A percentile compares a stretch with the other conserved stretches of the same genome.
These are phyloP conservation scores for Flaveria sonorensis DNA, from an alignment of 129 eudicot genomes.

Conservation along the genomic window DNA sequence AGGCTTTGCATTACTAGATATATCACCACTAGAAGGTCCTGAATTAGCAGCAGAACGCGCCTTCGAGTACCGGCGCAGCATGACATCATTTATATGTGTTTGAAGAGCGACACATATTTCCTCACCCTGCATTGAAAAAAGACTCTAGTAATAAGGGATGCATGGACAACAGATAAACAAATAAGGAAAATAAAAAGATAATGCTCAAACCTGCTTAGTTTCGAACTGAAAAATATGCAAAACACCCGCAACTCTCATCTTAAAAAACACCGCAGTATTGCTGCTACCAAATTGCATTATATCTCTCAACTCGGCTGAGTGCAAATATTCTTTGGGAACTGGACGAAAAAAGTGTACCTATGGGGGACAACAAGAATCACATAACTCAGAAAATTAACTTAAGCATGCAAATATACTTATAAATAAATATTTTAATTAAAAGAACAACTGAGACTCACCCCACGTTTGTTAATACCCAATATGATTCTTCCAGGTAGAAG, in stretches of 20 bases:
- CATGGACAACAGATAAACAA: background rate
- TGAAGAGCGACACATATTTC: conserved; percentile 99
- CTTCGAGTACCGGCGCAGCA: conserved; percentile 96
- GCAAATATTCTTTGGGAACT: conserved; percentile 94
- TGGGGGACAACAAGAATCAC: conserved; percentile 13
- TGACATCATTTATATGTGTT: conserved; percentile 97
- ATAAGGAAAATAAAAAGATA: background rate
- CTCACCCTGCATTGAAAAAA: conserved; percentile 68
- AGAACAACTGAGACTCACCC: conserved; percentile 52
- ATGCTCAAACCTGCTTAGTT: conserved; percentile 77
- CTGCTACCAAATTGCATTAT: conserved; percentile 99
- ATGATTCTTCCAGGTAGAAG: conserved; percentile 89
- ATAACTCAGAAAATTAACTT: background rate
- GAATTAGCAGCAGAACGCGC: conserved; percentile 62
- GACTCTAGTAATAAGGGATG: background rate
- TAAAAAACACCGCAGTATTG: conserved; percentile 94
- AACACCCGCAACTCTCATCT: conserved; percentile 99
- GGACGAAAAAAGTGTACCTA: conserved; percentile 99
- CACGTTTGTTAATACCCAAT: conserved; percentile 95
- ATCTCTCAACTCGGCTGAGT: conserved; percentile 96
- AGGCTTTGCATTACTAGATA: conserved; percentile 50
- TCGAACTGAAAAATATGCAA: conserved; percentile 97
- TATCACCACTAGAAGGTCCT: conserved; percentile 58
- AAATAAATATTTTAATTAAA: conserved; percentile 4
- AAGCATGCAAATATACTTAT: background rate